phyloP scores from a whole-genome alignment of 148 eudicot species.

The Rhododendron williamsianum region DNA sequence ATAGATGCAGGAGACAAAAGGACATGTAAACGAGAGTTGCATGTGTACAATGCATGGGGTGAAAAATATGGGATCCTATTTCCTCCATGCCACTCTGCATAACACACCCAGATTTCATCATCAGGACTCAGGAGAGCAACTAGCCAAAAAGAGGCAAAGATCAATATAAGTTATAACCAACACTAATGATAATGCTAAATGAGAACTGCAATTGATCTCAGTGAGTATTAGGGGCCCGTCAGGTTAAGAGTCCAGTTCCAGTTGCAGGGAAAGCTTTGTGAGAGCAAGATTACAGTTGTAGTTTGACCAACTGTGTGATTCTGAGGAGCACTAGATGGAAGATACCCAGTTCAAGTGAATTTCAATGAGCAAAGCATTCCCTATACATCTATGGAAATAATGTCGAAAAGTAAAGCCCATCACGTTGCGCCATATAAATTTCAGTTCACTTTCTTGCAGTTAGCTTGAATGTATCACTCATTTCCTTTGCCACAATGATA shows the following conservation, averaged over 20 bases:
- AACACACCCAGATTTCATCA: not conserved
- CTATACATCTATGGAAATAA: not conserved
- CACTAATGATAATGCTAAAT: not conserved
- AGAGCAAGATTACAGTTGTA: not conserved
- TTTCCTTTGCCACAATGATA: not conserved
- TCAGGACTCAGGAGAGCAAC: not conserved
- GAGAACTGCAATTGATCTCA: not conserved
- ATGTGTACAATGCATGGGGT: not conserved
- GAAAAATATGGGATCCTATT: not conserved
- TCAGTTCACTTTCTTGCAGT: not conserved
- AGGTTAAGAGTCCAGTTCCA: not conserved
- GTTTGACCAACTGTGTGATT: not conserved
- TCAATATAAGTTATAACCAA: not conserved
- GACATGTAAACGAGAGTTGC: too few relatives aligned
- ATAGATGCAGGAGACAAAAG: not conserved
- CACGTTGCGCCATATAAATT: not conserved
- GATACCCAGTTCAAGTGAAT: not conserved
- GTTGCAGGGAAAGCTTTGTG: not conserved
- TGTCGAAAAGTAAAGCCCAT: not conserved
- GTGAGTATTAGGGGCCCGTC: not conserved
- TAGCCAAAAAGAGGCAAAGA: not conserved
- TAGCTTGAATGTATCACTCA: not conserved
- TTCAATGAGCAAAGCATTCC: not conserved
- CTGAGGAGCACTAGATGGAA: too few relatives aligned
- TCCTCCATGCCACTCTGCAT: not conserved